Conservation (phyloP, 768 basidiomycete genomes). For the Suillus variegatus region DNA sequence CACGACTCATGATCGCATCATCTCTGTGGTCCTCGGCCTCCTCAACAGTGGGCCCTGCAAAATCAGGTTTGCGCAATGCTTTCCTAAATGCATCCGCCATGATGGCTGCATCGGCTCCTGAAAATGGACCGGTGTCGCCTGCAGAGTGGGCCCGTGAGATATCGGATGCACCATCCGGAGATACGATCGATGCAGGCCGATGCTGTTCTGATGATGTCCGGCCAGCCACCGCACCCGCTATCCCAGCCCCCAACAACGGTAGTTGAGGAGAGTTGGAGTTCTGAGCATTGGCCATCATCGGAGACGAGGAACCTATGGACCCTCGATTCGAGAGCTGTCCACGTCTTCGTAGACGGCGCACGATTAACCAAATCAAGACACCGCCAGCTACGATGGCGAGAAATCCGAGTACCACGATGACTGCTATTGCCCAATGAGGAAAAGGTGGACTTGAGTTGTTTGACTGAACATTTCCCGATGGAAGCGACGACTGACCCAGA, state of each 20-base stretch:
- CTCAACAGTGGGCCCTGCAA: slow-evolving; percentile 66
- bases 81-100: slow-evolving; percentile 93
- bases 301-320: slow-evolving; percentile 78
- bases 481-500: slow-evolving; percentile 16
- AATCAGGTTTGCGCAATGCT: slow-evolving; percentile 87
- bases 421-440: slow-evolving; percentile 90
- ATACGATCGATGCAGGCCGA: slow-evolving; percentile 41
- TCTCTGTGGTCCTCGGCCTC: slow-evolving; percentile 51
- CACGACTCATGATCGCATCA: slow-evolving; percentile 55
- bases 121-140: slow-evolving; percentile 71
- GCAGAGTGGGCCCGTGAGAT: slow-evolving; percentile 61
- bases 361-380: slow-evolving; percentile 69
- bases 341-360: slow-evolving; percentile 65
- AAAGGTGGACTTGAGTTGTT: slow-evolving; percentile 44
- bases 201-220: slow-evolving; percentile 34
- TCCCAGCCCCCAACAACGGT: slow-evolving; percentile 44
- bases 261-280: slow-evolving; percentile 43
- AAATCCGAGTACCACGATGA: slow-evolving; percentile 85
- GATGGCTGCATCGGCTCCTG: slow-evolving; percentile 85
- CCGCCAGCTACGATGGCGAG: slow-evolving; percentile 74
- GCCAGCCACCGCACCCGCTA: slow-evolving; percentile 32
- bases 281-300: slow-evolving; percentile 75
- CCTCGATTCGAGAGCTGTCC: slow-evolving; percentile 56
- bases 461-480: slow-evolving; percentile 49
- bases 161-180: slow-evolving; percentile 76